Evolutionary conservation across 2,329 filamentous ascomycete genomes (phyloP).

Genomic region (Ceratocystis colombiana): DNA sequence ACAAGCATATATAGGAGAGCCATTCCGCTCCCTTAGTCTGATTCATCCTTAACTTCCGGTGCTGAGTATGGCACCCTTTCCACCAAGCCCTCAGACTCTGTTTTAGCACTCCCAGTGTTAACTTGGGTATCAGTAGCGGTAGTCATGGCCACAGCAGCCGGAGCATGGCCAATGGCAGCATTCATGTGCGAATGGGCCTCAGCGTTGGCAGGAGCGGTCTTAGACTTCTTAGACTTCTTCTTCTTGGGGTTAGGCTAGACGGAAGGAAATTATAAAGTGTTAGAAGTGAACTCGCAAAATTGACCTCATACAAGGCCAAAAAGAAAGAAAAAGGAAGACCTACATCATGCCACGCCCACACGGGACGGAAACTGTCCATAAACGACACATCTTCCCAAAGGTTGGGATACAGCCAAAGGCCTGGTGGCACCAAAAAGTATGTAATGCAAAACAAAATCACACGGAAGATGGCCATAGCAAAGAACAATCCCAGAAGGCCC

Average conservation of each 20-base stretch:
- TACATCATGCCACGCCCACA: constrained; percentile 98
- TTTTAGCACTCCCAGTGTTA: constrained; percentile 39
- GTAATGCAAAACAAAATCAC: constrained; percentile 90
- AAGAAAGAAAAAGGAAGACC: constrained; percentile 30
- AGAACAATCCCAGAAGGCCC: constrained; percentile 82
- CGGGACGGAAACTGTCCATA: constrained; percentile 88
- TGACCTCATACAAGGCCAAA: not conserved
- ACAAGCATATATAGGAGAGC: not conserved
- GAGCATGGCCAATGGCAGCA: constrained; percentile 43
- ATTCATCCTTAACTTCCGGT: constrained; percentile 45
- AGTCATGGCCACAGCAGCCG: constrained; percentile 45
- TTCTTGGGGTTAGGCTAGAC: constrained; percentile 40
- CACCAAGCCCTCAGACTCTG: constrained; percentile 7
- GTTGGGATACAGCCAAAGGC: constrained; percentile 97
- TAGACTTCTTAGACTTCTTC: constrained; percentile 47
- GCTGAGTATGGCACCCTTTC: constrained; percentile 36
- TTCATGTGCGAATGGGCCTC: constrained; percentile 39
- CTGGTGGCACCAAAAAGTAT: constrained; percentile 72
- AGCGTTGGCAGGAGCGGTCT: constrained; percentile 31
- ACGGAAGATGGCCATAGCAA: constrained; percentile 93
- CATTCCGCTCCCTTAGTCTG: constrained; percentile 35
- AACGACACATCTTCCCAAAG: constrained; percentile 98
- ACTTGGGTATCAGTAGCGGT: constrained; percentile 49
- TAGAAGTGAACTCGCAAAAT: constrained; percentile 25
- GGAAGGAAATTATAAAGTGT: constrained; percentile 27